Percentiles rank a stretch among this genome's conserved stretches.
Conservation (phyloP, 495 filamentous ascomycete genomes). For the Aspergillus hancockii region DNA sequence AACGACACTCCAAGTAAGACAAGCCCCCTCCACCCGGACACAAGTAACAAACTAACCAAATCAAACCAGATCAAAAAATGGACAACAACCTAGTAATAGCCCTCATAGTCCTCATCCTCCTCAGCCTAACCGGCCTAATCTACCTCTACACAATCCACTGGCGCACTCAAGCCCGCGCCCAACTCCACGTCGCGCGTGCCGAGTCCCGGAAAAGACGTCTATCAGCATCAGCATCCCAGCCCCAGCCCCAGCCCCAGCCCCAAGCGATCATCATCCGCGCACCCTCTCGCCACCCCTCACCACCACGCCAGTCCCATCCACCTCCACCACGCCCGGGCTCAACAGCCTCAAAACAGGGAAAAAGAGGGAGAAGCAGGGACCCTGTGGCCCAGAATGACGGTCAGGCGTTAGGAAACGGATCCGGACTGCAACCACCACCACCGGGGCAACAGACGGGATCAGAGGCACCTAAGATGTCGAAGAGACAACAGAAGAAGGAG, state of each 20-base stretch:
- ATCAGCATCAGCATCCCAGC: not conserved
- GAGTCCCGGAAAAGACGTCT: not conserved
- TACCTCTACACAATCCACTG: not conserved
- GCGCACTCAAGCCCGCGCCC: not conserved
- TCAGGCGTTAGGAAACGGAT: too few species aligned
- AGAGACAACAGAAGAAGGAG: not conserved
- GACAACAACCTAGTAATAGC: not conserved
- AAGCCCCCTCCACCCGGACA: too few species aligned
- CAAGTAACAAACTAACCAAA: not conserved
- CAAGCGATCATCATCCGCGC: not conserved
- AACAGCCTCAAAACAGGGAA: not conserved
- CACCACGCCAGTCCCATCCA: not conserved
- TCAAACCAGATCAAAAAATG: not conserved
- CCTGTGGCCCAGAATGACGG: not conserved
- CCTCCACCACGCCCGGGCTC: not conserved
- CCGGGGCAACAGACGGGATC: not conserved
- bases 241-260: not conserved
- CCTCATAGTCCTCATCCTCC: not conserved
- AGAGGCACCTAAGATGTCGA: not conserved
- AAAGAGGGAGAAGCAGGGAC: not conserved
- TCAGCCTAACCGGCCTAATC: not conserved
- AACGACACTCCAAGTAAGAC: too few species aligned
- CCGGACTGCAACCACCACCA: not conserved
- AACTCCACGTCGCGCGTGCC: not conserved
- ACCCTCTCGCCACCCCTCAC: not conserved